Evolutionary conservation across 75 land plant genomes (phyloP), one percentile per base, ranked within the genome.

Genomic region (Azolla pinnata): DNA sequence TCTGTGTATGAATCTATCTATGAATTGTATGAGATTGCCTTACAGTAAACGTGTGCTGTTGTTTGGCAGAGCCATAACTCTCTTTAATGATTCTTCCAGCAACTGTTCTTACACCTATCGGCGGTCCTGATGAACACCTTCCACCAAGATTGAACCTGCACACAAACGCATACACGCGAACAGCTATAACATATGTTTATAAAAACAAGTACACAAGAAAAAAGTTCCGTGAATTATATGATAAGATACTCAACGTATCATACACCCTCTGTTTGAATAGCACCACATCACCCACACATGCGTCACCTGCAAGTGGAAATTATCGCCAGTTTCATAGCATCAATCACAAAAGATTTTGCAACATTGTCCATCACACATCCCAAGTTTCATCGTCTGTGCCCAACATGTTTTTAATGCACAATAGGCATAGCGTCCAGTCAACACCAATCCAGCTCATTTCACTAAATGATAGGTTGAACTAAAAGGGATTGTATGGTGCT

Each of bases 11-110:
- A n/a, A n/a, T n/a, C n/a, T n/a, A n/a, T n/a, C n/a, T n/a, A n/a
- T n/a, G n/a, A n/a, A n/a, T n/a, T n/a, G n/a, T n/a, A n/a, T n/a
- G n/a, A n/a, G 42, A 38, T 20, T 17, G 57, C 21, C 4, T 35
- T 29, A 89, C 96, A 23, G 96, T 89, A 54, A 89, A 89, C 38
- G 96, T 86, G 63, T 89, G 96, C 44, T 89, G 96, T 49, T 89
- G 96, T 62, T 89, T 89, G 49, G 74, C 72, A 27, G 79, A 74
- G 59, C 96, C 96, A 70, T 89, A 89, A 66, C 91, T 89, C 32
- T 89, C 96, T 45, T 83, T 85, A 26, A 86, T 82, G 56, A 89
- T 80, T 10, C 84, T 76, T 1, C 96, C 96, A 9, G 76, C 96
- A 63, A 89, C 82, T 33, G 46, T 48, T 45, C 91, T 77, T 17